phyloP scores from a whole-genome alignment of 306 rosid species.

The Casuarina glauca region DNA sequence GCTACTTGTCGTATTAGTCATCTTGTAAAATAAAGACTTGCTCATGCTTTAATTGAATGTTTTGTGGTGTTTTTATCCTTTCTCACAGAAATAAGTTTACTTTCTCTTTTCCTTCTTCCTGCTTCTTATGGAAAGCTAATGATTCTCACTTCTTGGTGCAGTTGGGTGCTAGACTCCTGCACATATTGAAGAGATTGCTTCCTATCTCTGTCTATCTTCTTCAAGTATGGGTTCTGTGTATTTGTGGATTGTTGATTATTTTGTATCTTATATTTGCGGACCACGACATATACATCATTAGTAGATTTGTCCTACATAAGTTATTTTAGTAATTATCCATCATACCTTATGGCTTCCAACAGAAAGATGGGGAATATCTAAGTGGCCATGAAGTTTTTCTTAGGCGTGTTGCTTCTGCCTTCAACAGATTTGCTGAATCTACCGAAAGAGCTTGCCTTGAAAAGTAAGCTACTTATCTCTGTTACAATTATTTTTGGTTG shows the following conservation, averaged over 20 bases:
- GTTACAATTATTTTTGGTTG: conserved; percentile 18
- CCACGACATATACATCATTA: not conserved
- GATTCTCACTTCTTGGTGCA: conserved; percentile 43
- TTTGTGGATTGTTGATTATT: conserved; percentile 12
- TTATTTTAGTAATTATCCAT: not conserved
- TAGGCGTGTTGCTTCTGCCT: conserved; percentile 88
- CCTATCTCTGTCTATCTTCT: conserved; percentile 93
- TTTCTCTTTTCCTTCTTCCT: conserved; percentile 21
- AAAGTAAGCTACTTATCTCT: conserved; percentile 58
- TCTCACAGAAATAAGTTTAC: not conserved
- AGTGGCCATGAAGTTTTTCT: conserved; percentile 95
- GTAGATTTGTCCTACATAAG: not conserved
- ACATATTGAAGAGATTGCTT: conserved; percentile 92
- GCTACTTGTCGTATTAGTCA: not conserved
- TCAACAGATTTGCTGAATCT: conserved; percentile 87
- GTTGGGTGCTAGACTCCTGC: conserved; percentile 89
- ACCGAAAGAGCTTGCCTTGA: conserved; percentile 89
- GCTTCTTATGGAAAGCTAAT: conserved; percentile 17
- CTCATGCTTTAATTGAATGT: not conserved
- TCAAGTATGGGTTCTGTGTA: conserved; percentile 56
- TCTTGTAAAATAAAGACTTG: not conserved
- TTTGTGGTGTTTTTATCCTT: not conserved
- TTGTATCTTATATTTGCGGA: conserved; percentile 15
- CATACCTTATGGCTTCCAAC: conserved; percentile 35
- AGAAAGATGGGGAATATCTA: conserved; percentile 95